Conservation (phyloP, 148 eudicot species). For the Rheum nobile region DNA sequence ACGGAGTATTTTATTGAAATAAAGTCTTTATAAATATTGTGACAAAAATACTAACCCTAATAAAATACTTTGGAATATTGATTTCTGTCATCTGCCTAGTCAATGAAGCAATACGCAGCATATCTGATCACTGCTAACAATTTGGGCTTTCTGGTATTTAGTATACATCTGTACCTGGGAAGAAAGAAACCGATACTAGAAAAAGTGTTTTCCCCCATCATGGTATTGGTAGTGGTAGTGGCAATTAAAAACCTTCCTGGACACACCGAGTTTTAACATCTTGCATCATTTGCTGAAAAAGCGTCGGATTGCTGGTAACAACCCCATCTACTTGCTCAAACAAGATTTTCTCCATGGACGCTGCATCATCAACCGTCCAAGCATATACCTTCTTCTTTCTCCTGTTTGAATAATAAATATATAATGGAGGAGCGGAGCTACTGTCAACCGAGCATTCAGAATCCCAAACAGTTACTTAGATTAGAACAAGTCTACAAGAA, state of each 20-base stretch:
- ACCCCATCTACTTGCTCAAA: slow-evolving; percentile 57
- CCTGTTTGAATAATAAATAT: slow-evolving; percentile 30
- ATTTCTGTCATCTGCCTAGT: not conserved
- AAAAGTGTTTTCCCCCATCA: not conserved
- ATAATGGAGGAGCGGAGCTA: not conserved
- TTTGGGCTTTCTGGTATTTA: not conserved
- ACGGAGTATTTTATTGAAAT: too few relatives aligned
- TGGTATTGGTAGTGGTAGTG: not conserved
- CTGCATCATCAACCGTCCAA: slow-evolving; percentile 88
- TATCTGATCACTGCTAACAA: not conserved
- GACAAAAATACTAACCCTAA: too few relatives aligned
- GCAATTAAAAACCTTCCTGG: slow-evolving; percentile 36
- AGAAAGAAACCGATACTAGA: not conserved
- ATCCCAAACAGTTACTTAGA: not conserved
- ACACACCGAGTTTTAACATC: slow-evolving; percentile 52
- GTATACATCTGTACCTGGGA: not conserved
- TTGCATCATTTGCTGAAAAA: slow-evolving; percentile 65
- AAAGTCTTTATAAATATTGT: too few relatives aligned
- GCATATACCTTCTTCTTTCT: slow-evolving; percentile 79
- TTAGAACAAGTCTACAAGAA: not conserved
- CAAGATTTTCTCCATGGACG: slow-evolving; percentile 63
- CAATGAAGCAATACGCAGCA: not conserved
- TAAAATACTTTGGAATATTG: too few relatives aligned
- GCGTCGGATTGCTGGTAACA: slow-evolving; percentile 68
- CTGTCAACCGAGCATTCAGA: not conserved